phyloP scores from a whole-genome alignment of 148 eudicot species.

The Cornus suecica region DNA sequence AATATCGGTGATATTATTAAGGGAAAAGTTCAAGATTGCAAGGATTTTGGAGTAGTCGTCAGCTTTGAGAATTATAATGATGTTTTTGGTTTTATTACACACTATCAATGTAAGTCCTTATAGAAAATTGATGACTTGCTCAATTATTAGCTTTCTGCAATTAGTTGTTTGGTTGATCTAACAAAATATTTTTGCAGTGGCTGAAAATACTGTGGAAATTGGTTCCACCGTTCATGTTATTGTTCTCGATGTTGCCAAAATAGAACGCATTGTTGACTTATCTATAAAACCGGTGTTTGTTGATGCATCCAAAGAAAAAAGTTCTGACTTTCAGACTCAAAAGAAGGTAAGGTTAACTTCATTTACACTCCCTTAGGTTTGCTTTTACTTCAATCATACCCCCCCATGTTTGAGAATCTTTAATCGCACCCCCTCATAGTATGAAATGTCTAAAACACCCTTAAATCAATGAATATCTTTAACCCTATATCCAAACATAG shows the following conservation, averaged over 20 bases:
- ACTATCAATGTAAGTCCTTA: constrained; percentile 58
- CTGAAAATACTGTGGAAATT: constrained; percentile 44
- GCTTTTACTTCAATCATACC: too few relatives aligned
- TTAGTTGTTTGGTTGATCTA: neutral
- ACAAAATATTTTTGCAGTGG: constrained; percentile 41
- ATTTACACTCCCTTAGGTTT: too few relatives aligned
- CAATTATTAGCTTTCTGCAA: neutral
- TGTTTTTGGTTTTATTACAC: constrained; percentile 81
- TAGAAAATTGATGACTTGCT: neutral
- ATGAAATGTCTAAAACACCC: constrained; percentile 10
- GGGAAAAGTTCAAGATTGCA: constrained; percentile 62
- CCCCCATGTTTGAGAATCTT: too few relatives aligned
- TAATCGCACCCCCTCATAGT: too few relatives aligned
- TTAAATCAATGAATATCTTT: too few relatives aligned
- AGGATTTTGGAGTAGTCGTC: constrained; percentile 77
- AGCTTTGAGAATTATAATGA: constrained; percentile 56
- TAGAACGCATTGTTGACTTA: constrained; percentile 77
- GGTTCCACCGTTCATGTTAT: constrained; percentile 62
- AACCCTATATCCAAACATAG: too few relatives aligned
- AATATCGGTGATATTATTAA: constrained; percentile 52
- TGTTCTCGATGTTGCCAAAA: constrained; percentile 76
- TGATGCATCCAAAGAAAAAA: constrained; percentile 28
- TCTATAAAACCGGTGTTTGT: constrained; percentile 73
- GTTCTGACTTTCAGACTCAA: constrained; percentile 24
- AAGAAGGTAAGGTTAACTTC: constrained; percentile 58